phyloP scores from a whole-genome alignment of 2,329 filamentous ascomycete genomes.

The Fusarium albidum region DNA sequence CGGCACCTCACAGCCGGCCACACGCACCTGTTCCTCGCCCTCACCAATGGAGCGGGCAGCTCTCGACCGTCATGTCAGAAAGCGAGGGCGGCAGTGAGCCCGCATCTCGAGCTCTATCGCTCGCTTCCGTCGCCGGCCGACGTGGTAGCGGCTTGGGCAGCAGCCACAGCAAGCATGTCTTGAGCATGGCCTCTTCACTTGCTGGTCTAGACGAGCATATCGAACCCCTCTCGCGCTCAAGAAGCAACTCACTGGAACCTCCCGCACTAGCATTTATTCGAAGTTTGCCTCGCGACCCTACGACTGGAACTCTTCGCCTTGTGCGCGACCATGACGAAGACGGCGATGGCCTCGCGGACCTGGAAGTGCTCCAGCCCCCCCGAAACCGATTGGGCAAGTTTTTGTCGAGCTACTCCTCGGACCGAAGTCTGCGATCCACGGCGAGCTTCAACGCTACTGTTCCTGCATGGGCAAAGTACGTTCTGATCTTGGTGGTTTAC shows the following conservation, averaged over 20 bases:
- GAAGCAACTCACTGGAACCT: conserved; percentile 57
- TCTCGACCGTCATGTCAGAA: conserved; percentile 71
- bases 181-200: conserved; percentile 66
- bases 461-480: conserved; percentile 63
- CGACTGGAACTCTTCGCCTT: conserved; percentile 50
- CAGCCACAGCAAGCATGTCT: conserved; percentile 62
- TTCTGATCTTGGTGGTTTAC: background rate
- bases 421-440: conserved; percentile 62
- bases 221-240: conserved; percentile 48
- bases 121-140: conserved; percentile 52
- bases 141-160: conserved; percentile 60
- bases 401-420: conserved; percentile 57
- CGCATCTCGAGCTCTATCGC: conserved; percentile 58
- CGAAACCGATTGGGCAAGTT: conserved; percentile 61
- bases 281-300: conserved; percentile 44
- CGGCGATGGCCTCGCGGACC: conserved; percentile 69
- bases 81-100: conserved; percentile 62
- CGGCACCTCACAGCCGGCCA: conserved; percentile 15
- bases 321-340: conserved; percentile 69
- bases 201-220: conserved; percentile 52
- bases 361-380: conserved; percentile 63
- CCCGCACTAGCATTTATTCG: conserved; percentile 56
- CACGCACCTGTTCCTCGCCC: conserved; percentile 43
- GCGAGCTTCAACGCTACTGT: conserved; percentile 57
- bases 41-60: conserved; percentile 70